Percentiles rank a stretch among this genome's conserved stretches.
These are phyloP conservation scores for Cercospora sp. DNA, from an alignment of 2,329 filamentous ascomycete genomes.

Conservation along the genomic window DNA sequence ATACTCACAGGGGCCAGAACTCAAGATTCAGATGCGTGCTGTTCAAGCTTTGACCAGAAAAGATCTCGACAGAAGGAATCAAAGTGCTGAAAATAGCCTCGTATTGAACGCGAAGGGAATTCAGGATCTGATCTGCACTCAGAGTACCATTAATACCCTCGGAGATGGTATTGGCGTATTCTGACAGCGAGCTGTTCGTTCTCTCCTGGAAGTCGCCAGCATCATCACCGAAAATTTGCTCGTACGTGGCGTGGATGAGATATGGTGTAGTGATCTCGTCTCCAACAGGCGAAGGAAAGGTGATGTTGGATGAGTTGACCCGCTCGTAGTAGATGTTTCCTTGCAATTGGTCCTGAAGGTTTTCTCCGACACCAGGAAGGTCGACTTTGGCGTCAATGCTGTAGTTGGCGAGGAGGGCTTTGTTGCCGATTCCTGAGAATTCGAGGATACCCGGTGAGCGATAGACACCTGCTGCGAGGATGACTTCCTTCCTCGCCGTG, in stretches of 20 bases:
- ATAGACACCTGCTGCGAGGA: slow-evolving; percentile 51
- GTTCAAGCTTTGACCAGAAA: slow-evolving; percentile 13
- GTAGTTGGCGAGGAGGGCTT: slow-evolving; percentile 46
- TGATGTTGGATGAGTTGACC: slow-evolving; percentile 11
- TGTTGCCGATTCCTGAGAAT: slow-evolving; percentile 60
- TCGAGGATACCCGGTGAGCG: slow-evolving; percentile 59
- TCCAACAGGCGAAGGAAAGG: slow-evolving; percentile 10
- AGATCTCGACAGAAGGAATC: slow-evolving; percentile 15
- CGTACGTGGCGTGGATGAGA: slow-evolving; percentile 16
- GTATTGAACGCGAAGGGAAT: slow-evolving; percentile 18
- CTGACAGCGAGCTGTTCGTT: slow-evolving; percentile 6
- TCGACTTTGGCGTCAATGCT: slow-evolving; percentile 24
- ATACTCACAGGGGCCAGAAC: slow-evolving; percentile 21
- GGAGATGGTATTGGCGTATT: slow-evolving; percentile 12
- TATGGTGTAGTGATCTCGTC: slow-evolving; percentile 19
- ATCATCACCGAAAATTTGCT: slow-evolving; percentile 20
- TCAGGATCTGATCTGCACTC: slow-evolving; percentile 19
- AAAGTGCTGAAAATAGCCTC: slow-evolving; percentile 19
- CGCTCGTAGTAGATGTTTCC: slow-evolving; percentile 17
- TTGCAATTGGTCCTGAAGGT: slow-evolving; percentile 34
- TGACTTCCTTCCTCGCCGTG: slow-evolving; percentile 24
- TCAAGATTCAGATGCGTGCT: slow-evolving; percentile 20
- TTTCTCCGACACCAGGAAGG: slow-evolving; percentile 39
- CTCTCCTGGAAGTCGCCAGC: slow-evolving; percentile 9
- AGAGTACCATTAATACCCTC: slow-evolving; percentile 16